Evolutionary conservation across 2,329 filamentous ascomycete genomes (phyloP), one percentile per base, ranked within the genome.

Genomic region (Alternaria alternata): DNA sequence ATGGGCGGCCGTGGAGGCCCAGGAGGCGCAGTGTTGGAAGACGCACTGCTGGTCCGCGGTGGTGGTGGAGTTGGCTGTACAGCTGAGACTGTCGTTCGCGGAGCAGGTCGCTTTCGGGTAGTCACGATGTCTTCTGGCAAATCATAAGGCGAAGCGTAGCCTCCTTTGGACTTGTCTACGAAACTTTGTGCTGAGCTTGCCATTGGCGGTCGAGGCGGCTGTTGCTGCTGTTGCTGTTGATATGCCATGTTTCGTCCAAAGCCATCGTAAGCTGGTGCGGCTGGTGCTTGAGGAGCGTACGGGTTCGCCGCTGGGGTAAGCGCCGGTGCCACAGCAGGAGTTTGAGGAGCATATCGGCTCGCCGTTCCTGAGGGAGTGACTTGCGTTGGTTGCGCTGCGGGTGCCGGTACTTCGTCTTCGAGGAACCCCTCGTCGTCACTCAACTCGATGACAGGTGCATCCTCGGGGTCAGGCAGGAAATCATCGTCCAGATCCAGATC

Each of bases 111-210:
- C 89, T 76, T 88, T 84, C 71, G 90, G 26, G 84, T 88, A 68
- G 90, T 91, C 28, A 91, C 86, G 30, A 99, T 86, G 55, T 97
- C 94, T 79, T 95, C 92, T 4, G 95, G 95, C 20, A 99, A 84
- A 80, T 99, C 96, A 71, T 97, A 99, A 0, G 95, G 95, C 20
- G 94, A 98, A 49, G 90, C 86, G 76, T 99, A 99, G 7, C 94
- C 94, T 57, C 92, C 92, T 79, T 96, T 98, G 3, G 92, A 83
- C 78, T 96, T 96, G 77, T 94, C 91, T 6, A 87, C 92, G 78
- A 97, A 99, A 78, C 94, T 98, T 75, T 96, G 88, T 1, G 81
- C 76, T 36, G 76, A 77, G 41, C 71, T 75, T 24, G 75, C 87
- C 84, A 78, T 88, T 88, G 59, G 65, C 66, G 69, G 85, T 69